These are phyloP conservation scores for Peribolospora kevripleyi DNA, from an alignment of 768 basidiomycete genomes.

Conservation along the genomic window DNA sequence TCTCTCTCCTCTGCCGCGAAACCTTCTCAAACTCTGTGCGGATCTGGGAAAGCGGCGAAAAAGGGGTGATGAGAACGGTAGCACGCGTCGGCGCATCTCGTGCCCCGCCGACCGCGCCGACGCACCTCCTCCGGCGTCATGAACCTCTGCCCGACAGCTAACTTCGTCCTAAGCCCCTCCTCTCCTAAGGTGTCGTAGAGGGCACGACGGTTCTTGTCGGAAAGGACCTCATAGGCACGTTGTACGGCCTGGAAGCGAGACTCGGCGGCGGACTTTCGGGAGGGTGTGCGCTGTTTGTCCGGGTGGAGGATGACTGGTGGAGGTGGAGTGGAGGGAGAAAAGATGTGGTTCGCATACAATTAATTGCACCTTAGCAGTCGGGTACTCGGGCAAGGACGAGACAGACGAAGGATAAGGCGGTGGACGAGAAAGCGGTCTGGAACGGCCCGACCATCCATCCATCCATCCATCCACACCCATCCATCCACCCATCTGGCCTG, in stretches of 20 bases:
- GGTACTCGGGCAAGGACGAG: too few relatives aligned
- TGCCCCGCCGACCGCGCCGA: not conserved
- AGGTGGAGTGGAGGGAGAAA: not conserved
- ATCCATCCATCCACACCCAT: not conserved
- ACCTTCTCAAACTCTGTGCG: conserved; percentile 12
- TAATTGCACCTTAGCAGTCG: too few relatives aligned
- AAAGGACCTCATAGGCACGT: conserved; percentile 61
- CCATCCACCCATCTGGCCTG: not conserved
- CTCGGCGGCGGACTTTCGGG: conserved; percentile 34
- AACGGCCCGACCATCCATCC: not conserved
- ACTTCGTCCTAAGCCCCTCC: conserved; percentile 20
- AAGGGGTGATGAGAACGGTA: not conserved
- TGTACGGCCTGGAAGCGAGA: conserved; percentile 50
- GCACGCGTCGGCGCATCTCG: not conserved
- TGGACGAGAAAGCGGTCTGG: not conserved
- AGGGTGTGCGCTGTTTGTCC: conserved; percentile 46
- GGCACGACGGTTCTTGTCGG: conserved; percentile 31
- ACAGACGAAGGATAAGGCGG: too few relatives aligned
- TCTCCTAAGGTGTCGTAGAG: conserved; percentile 53
- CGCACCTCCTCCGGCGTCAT: conserved; percentile 19
- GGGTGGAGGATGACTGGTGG: conserved; percentile 45
- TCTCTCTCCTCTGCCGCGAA: conserved; percentile 7
- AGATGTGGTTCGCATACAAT: not conserved
- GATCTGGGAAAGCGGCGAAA: conserved; percentile 3
- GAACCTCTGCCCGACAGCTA: conserved; percentile 19